phyloP scores from a whole-genome alignment of 2,329 filamentous ascomycete genomes.

The Tolypocladium pustulatum region DNA sequence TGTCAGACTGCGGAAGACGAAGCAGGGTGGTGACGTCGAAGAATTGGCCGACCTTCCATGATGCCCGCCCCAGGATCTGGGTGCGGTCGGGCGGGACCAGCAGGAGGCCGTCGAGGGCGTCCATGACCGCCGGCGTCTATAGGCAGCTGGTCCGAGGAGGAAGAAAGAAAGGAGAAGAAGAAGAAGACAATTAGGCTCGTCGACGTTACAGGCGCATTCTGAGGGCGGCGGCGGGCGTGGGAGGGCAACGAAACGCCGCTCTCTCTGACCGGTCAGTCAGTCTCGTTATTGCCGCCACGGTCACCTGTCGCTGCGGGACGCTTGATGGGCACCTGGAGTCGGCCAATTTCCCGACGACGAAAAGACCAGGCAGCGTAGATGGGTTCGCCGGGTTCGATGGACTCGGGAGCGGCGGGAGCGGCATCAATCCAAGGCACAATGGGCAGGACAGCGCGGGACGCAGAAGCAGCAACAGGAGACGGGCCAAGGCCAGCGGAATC shows the following conservation, averaged over 20 bases:
- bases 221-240: not conserved
- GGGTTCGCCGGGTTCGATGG: not conserved
- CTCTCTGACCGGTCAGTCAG: not conserved
- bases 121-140: slow-evolving; percentile 17
- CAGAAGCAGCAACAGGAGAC: not conserved
- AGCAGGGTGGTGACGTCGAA: slow-evolving; percentile 3
- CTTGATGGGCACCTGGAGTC: not conserved
- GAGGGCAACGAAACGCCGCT: not conserved
- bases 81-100: slow-evolving; percentile 39
- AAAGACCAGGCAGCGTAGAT: not conserved
- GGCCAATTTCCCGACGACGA: not conserved
- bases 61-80: slow-evolving; percentile 37
- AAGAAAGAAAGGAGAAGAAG: not conserved
- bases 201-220: slow-evolving; percentile 7
- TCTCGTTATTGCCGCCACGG: not conserved
- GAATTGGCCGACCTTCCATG: slow-evolving; percentile 36
- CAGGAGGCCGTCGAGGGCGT: slow-evolving; percentile 33
- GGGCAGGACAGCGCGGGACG: not conserved
- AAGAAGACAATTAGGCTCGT: not conserved
- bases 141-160: not conserved
- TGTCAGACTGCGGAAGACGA: slow-evolving; percentile 8
- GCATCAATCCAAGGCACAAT: not conserved
- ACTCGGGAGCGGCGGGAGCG: not conserved
- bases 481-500: not conserved
- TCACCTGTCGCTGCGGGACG: not conserved